Evolutionary conservation across 805 yeast species (phyloP).

Genomic region (Saturnispora zaruensis): DNA sequence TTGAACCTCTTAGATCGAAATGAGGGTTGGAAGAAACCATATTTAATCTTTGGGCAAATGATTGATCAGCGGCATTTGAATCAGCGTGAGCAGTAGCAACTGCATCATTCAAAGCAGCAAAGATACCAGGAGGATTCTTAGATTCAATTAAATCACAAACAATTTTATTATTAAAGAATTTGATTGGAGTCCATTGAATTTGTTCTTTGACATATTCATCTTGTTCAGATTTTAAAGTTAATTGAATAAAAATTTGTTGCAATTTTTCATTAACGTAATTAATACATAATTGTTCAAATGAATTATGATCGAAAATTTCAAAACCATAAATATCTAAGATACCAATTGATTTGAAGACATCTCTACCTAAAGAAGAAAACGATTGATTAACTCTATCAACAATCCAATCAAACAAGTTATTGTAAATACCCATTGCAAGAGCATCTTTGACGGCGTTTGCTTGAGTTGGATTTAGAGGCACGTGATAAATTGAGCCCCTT

Average conservation of each 20-base stretch:
- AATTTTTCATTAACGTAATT: slow-evolving; percentile 93
- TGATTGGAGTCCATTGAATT: slow-evolving; percentile 95
- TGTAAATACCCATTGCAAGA: slow-evolving; percentile 87
- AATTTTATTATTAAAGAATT: slow-evolving; percentile 90
- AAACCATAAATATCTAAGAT: slow-evolving; percentile 94
- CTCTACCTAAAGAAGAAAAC: slow-evolving; percentile 41
- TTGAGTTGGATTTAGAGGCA: slow-evolving; percentile 84
- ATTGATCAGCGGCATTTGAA: slow-evolving; percentile 91
- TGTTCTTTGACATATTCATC: slow-evolving; percentile 94
- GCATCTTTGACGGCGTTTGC: slow-evolving; percentile 95
- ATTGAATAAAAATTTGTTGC: slow-evolving; percentile 92
- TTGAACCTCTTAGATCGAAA: slow-evolving; percentile 74
- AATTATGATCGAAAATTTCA: slow-evolving; percentile 90
- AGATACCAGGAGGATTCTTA: slow-evolving; percentile 89
- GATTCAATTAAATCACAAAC: slow-evolving; percentile 96
- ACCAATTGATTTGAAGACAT: slow-evolving; percentile 60
- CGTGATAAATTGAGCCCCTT: slow-evolving; percentile 90
- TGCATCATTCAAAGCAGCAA: slow-evolving; percentile 94
- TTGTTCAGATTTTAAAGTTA: slow-evolving; percentile 94
- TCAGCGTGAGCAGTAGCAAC: slow-evolving; percentile 99
- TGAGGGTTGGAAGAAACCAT: slow-evolving; percentile 76
- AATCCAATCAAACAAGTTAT: slow-evolving; percentile 92
- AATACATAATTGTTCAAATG: slow-evolving; percentile 92
- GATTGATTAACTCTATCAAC: slow-evolving; percentile 84
- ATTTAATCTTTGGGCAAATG: slow-evolving; percentile 85